These are phyloP conservation scores for Echria macrotheca DNA, from an alignment of 495 filamentous ascomycete species.

Conservation along the genomic window DNA sequence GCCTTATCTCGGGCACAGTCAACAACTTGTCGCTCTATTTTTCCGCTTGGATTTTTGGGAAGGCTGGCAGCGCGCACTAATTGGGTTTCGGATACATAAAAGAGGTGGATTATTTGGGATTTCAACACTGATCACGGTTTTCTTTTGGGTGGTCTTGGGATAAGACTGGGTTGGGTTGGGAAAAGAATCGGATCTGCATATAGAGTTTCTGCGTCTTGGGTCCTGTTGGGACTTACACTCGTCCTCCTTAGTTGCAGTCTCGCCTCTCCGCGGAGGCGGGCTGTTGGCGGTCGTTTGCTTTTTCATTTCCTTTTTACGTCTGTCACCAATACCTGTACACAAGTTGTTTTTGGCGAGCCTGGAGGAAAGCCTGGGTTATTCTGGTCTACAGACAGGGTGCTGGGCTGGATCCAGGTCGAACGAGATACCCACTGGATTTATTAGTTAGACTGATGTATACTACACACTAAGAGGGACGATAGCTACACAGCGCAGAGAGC, in stretches of 20 bases:
- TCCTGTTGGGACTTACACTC: conserved; percentile 17
- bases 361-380: conserved; percentile 22
- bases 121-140: conserved; percentile 16
- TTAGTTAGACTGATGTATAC: conserved; percentile 41
- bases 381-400: conserved; percentile 26
- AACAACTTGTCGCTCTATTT: too few species aligned
- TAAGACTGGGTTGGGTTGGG: conserved; percentile 29
- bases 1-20: too few species aligned
- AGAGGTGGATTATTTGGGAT: conserved; percentile 5
- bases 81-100: conserved; percentile 1
- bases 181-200: conserved; percentile 39
- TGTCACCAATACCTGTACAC: conserved; percentile 26
- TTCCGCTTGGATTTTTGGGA: conserved; percentile 11
- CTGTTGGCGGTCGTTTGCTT: conserved; percentile 20
- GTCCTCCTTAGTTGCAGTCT: background rate
- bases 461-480: conserved; percentile 36
- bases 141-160: conserved; percentile 28
- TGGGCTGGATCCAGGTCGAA: conserved; percentile 45
- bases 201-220: conserved; percentile 40
- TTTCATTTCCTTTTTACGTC: conserved; percentile 1
- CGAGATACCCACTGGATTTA: conserved; percentile 41
- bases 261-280: conserved; percentile 26
- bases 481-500: conserved; percentile 36
- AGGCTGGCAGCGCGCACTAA: conserved; percentile 4
- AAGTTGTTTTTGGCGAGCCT: conserved; percentile 17